phyloP scores from a whole-genome alignment of 2,329 filamentous ascomycete genomes.

The Hypoxylon sp. region DNA sequence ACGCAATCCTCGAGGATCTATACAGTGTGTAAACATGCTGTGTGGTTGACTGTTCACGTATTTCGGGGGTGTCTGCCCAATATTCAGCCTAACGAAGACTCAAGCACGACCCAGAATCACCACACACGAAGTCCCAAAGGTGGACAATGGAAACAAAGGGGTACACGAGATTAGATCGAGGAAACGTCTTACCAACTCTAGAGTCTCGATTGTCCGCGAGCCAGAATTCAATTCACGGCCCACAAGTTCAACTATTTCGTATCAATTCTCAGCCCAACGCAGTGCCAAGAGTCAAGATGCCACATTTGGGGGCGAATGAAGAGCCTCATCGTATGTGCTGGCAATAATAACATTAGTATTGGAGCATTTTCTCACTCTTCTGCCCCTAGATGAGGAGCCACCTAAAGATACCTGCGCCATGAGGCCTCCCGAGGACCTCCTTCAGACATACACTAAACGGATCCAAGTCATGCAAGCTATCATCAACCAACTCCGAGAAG shows the following conservation, averaged over 20 bases:
- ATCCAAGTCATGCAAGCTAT: conserved; percentile 28
- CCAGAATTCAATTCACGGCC: conserved; percentile 4
- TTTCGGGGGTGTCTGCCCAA: not conserved
- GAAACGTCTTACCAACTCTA: conserved; percentile 19
- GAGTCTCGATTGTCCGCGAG: conserved; percentile 26
- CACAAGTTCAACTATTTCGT: conserved; percentile 37
- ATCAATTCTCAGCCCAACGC: conserved; percentile 16
- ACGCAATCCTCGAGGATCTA: conserved; percentile 4
- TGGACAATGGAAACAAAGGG: conserved; percentile 27
- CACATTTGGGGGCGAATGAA: not conserved
- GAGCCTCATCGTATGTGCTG: conserved; percentile 11
- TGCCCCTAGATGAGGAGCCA: conserved; percentile 4
- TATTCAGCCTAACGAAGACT: not conserved
- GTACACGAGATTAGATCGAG: conserved; percentile 31
- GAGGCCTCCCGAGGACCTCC: conserved; percentile 18
- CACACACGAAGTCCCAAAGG: conserved; percentile 2
- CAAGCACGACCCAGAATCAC: not conserved
- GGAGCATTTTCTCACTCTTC: conserved; percentile 9
- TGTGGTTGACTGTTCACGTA: not conserved
- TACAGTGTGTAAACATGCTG: not conserved
- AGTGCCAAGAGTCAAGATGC: conserved; percentile 5
- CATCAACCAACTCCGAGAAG: conserved; percentile 24
- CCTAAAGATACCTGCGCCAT: not conserved
- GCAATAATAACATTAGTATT: not conserved
- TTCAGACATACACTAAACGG: conserved; percentile 23